Evolutionary conservation across 2,329 filamentous ascomycete species (phyloP), one percentile per base, ranked within the genome.

Genomic region (Aspergillus quadrilineatus): DNA sequence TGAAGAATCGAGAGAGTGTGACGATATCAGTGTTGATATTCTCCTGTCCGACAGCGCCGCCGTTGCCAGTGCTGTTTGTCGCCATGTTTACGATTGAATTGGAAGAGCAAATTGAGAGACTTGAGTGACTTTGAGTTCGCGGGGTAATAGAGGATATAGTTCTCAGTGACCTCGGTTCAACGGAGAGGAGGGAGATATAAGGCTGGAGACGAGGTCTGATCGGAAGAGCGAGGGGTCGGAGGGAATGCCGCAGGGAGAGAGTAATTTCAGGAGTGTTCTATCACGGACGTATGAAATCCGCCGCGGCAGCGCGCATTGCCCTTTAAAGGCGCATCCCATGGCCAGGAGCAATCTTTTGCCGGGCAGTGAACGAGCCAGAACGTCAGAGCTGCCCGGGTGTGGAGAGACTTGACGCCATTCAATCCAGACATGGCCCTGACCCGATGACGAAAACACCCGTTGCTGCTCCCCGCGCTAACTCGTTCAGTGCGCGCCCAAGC

Each of bases 1-100:
- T 97, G 68, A 99, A 84, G 82, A 94, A 96, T 60, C 94, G 85
- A 42, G 94, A 97, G 67, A 99, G 86, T 54, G 94, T 97, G 72
- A 97, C 83, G 72, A 99, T 97, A 76, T 97, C 86, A 61, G 90
- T 95, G 82, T 97, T 97, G 80, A 99, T 87, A 74, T 89, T 88
- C 79, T 96, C 91, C 66, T 78, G 71, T 58, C 80, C 82, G 36
- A 81, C 80, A 56, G 82, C 80, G 62, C 77, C 71, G 59, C 77
- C 22, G 22, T 22, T 22, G 22, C 22, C 22, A 22, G 22, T 22
- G 22, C 22, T 58, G 71, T 75, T 76, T 55, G 64, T 56, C 55
- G 71, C 67, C 75, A 79, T 78, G 37, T 45, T 68, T 61, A 32
- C 55, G 57, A 36, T 50, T 36, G 12, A 26, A 42, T 32, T 55